A percentile compares a stretch with the other conserved stretches of the same genome.
Conservation (phyloP, 495 filamentous ascomycete genomes). For the Neurospora intermedia region DNA sequence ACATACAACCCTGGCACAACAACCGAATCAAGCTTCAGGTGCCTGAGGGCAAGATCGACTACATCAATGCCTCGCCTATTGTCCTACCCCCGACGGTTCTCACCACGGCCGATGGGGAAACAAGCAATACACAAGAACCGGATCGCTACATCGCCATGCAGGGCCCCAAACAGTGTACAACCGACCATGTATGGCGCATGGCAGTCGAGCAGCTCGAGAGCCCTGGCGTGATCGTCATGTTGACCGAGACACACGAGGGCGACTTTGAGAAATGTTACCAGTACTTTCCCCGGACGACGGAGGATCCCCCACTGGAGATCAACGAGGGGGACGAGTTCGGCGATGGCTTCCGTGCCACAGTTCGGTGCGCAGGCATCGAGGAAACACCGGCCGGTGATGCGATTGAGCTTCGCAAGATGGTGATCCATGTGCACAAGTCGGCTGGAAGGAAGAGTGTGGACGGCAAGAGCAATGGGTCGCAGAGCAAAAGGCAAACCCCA, state of each 20-base stretch:
- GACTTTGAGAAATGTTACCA: slow-evolving; percentile 83
- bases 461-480: neutral
- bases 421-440: slow-evolving; percentile 29
- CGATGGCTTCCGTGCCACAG: slow-evolving; percentile 47
- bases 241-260: slow-evolving; percentile 78
- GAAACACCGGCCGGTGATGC: slow-evolving; percentile 36
- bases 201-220: slow-evolving; percentile 71
- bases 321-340: slow-evolving; percentile 52
- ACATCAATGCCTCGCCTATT: slow-evolving; percentile 95
- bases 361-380: slow-evolving; percentile 41
- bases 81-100: slow-evolving; percentile 48
- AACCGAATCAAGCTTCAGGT: slow-evolving; percentile 80
- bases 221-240: slow-evolving; percentile 86
- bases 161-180: slow-evolving; percentile 65
- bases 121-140: slow-evolving; percentile 23
- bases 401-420: slow-evolving; percentile 44
- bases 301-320: slow-evolving; percentile 42
- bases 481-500: neutral
- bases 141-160: slow-evolving; percentile 51
- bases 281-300: slow-evolving; percentile 64
- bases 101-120: slow-evolving; percentile 29
- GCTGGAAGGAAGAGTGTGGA: neutral
- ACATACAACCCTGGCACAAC: slow-evolving; percentile 77
- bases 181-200: slow-evolving; percentile 92
- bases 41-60: slow-evolving; percentile 68